Evolutionary conservation across 345 rosid species (phyloP).

Genomic region (Reutealis trisperma): DNA sequence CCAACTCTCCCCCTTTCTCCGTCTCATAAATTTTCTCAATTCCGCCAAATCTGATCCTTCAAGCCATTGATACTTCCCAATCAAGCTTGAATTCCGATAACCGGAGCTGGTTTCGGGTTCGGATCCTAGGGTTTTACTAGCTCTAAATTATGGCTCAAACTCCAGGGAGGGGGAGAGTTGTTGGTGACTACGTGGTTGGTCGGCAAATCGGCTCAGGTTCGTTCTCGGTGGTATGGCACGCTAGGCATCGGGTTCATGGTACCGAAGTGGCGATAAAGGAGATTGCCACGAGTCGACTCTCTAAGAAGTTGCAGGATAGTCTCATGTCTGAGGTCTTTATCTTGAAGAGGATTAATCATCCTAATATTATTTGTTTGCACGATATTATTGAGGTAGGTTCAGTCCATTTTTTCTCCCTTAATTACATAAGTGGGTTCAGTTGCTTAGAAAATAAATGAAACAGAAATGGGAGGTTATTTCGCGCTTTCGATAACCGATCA

Average conservation of each 20-base stretch:
- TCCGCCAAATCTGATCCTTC: constrained; percentile 30
- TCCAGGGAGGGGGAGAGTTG: constrained; percentile 61
- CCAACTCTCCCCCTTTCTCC: constrained; percentile 11
- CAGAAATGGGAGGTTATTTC: neutral
- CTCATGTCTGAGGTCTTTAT: constrained; percentile 90
- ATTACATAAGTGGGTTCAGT: neutral
- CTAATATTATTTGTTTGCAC: constrained; percentile 79
- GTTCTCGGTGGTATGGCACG: constrained; percentile 95
- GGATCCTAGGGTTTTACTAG: constrained; percentile 32
- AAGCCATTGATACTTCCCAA: constrained; percentile 16
- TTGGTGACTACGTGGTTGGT: constrained; percentile 88
- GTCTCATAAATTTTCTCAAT: constrained; percentile 23
- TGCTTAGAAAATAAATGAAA: constrained; percentile 1
- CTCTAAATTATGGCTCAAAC: constrained; percentile 58
- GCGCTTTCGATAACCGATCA: neutral
- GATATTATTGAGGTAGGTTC: constrained; percentile 81
- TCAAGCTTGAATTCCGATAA: constrained; percentile 18
- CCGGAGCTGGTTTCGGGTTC: constrained; percentile 29
- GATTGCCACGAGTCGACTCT: constrained; percentile 64
- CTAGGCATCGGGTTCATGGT: constrained; percentile 83
- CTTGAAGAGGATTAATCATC: constrained; percentile 70
- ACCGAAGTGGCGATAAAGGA: constrained; percentile 96
- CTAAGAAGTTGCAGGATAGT: constrained; percentile 84
- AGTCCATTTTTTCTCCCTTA: neutral
- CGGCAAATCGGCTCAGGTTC: constrained; percentile 95